A percentile compares a stretch with the other conserved stretches of the same genome.
phyloP scores from a whole-genome alignment of 2,329 filamentous ascomycete genomes.

The Zalaria obscura region DNA sequence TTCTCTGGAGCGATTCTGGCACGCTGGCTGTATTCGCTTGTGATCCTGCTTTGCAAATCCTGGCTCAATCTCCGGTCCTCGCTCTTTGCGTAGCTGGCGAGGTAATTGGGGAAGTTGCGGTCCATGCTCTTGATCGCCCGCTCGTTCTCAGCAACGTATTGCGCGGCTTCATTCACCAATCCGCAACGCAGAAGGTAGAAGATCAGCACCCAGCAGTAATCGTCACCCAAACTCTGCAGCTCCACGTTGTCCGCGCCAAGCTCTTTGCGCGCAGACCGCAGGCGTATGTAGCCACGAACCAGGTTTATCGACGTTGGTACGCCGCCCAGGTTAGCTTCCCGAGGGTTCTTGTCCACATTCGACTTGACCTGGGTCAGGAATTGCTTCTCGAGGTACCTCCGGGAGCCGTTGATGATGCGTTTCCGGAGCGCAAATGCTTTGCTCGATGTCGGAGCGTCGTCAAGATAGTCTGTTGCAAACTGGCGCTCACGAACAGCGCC shows the following conservation, averaged over 20 bases:
- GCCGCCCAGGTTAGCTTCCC: slow-evolving; percentile 80
- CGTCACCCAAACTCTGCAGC: slow-evolving; percentile 62
- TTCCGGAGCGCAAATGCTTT: slow-evolving; percentile 57
- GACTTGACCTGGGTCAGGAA: slow-evolving; percentile 68
- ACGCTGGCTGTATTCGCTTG: slow-evolving; percentile 78
- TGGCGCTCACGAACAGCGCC: slow-evolving; percentile 59
- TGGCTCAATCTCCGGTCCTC: slow-evolving; percentile 63
- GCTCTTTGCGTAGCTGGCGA: slow-evolving; percentile 68
- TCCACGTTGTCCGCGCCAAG: slow-evolving; percentile 69
- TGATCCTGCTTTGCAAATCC: slow-evolving; percentile 74
- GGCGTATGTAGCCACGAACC: slow-evolving; percentile 79
- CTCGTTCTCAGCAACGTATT: slow-evolving; percentile 70
- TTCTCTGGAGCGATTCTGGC: slow-evolving; percentile 72
- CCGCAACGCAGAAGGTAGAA: slow-evolving; percentile 85
- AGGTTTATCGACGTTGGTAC: slow-evolving; percentile 80
- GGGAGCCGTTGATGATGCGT: slow-evolving; percentile 66
- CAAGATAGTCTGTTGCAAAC: slow-evolving; percentile 63
- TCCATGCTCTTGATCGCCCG: slow-evolving; percentile 80
- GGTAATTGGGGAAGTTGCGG: slow-evolving; percentile 75
- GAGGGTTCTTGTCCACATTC: slow-evolving; percentile 67
- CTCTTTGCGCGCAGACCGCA: slow-evolving; percentile 67
- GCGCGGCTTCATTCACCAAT: slow-evolving; percentile 67
- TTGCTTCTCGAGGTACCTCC: slow-evolving; percentile 63
- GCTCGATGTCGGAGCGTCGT: slow-evolving; percentile 53
- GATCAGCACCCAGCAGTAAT: slow-evolving; percentile 86